Evolutionary conservation across 306 rosid genomes (phyloP), one percentile per base, ranked within the genome.

Genomic region (Clitoria ternatea): DNA sequence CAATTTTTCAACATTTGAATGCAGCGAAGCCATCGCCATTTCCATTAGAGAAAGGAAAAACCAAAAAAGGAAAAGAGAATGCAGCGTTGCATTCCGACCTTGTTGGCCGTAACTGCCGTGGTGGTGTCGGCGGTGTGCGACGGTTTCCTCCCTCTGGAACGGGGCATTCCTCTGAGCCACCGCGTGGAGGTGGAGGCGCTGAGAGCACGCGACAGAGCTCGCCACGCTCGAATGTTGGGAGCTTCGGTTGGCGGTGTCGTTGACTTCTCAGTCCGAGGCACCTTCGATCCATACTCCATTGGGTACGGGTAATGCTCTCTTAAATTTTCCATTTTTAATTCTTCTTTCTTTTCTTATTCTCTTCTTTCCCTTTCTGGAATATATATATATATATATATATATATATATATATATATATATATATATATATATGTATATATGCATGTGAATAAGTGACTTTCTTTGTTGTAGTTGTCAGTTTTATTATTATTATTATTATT

Each of bases 201-300:
- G 27, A 77, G 80, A 45, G 91, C 96, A 10, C 89, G 82, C 13
- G 97, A 92, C 85, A 72, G 86, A 40, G 78, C 79, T 61, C 75
- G 97, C 73, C 96, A 90, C 45, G 81, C 86, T 43, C 84, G 96
- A 77, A 73, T 92, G 72, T 75, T 92, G 84, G 87, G 86, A 33
- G 89, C 76, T 32, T 76, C 19, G 0, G 77, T 20, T 7, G 83
- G 82, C 18, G 93, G 98, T 37, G 81, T 89, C 3, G 96, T 88
- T 82, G 85, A 92, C 81, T 88, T 90, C 88, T 23, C 96, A 5
- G 96, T 90, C 53, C 80, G 73, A 75, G 98, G 98, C 70, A 80
- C 88, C 70, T 83, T 92, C 81, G 96, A 86, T 89, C 96, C 90
- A 11, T 74, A 62, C 79, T 54, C 83, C 49, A 79, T 59, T 71